These are phyloP conservation scores for Volvox reticuliferus DNA, from an alignment of 139 green algal species.

Conservation along the genomic window DNA sequence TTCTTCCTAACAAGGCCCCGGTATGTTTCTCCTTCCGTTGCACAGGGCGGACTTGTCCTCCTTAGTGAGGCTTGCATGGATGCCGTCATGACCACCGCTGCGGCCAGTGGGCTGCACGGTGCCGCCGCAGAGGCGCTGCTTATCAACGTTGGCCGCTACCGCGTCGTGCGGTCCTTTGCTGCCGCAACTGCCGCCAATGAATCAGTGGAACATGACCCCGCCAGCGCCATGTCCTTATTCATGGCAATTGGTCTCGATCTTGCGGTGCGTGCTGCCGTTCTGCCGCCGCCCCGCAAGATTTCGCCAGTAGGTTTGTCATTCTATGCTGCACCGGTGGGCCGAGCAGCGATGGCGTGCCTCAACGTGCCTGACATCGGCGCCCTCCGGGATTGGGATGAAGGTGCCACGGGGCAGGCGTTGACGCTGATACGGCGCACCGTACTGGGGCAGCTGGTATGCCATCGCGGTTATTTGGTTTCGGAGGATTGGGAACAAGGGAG, in stretches of 20 bases:
- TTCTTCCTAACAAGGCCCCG: too few relatives aligned
- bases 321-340: constrained; percentile 18
- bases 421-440: not conserved
- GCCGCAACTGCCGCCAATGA: not conserved
- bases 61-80: not conserved
- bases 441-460: constrained; percentile 10
- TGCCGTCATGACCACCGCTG: not conserved
- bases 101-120: not conserved
- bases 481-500: not conserved
- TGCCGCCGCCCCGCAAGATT: constrained; percentile 34
- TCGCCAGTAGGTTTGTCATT: not conserved
- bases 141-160: constrained; percentile 15
- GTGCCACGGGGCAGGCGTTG: not conserved
- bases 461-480: constrained; percentile 13
- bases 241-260: not conserved
- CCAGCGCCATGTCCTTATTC: not conserved
- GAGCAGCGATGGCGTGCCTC: constrained; percentile 6
- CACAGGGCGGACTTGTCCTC: constrained; percentile 39
- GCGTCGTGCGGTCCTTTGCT: not conserved
- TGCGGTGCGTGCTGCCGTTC: not conserved
- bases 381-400: constrained; percentile 2
- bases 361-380: not conserved
- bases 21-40: too few relatives aligned
- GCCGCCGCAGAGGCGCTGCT: constrained; percentile 7
- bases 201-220: not conserved